Percentiles rank a stretch among this genome's conserved stretches.
These are phyloP conservation scores for Morella rubra DNA, from an alignment of 306 rosid species.

Conservation along the genomic window DNA sequence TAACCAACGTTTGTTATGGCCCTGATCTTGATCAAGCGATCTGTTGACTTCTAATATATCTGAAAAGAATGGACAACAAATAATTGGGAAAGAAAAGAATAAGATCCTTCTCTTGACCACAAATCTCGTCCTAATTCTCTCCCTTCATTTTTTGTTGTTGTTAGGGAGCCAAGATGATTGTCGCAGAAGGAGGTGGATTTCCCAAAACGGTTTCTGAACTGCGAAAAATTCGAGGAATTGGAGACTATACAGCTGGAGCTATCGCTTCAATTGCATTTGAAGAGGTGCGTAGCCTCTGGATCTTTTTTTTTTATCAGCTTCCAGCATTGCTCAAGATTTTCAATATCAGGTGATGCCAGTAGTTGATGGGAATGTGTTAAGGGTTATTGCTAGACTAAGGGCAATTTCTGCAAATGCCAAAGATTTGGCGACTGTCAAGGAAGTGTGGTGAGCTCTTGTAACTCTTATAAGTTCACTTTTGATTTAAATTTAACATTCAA, in stretches of 20 bases:
- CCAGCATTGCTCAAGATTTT: conserved; percentile 26
- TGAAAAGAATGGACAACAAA: background rate
- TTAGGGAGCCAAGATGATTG: conserved; percentile 86
- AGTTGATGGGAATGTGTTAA: conserved; percentile 91
- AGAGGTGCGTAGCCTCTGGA: conserved; percentile 51
- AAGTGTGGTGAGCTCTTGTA: conserved; percentile 68
- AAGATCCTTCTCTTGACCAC: background rate
- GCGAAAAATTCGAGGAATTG: conserved; percentile 71
- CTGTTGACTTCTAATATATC: background rate
- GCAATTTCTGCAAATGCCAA: conserved; percentile 79
- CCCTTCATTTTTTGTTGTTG: conserved; percentile 19
- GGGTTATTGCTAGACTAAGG: conserved; percentile 82
- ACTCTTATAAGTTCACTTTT: conserved; percentile 22
- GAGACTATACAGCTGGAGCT: conserved; percentile 90
- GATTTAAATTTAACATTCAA: background rate
- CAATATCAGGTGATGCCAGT: conserved; percentile 79
- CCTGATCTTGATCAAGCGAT: background rate
- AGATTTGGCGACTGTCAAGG: conserved; percentile 58
- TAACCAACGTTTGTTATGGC: background rate
- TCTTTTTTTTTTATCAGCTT: conserved; percentile 27
- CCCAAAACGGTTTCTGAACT: conserved; percentile 68
- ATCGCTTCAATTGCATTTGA: conserved; percentile 90
- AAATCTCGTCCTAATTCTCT: background rate
- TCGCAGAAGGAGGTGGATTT: conserved; percentile 57
- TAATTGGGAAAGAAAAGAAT: background rate